Evolutionary conservation across 2,329 filamentous ascomycete species (phyloP).

Genomic region (Botrytis fabae): DNA sequence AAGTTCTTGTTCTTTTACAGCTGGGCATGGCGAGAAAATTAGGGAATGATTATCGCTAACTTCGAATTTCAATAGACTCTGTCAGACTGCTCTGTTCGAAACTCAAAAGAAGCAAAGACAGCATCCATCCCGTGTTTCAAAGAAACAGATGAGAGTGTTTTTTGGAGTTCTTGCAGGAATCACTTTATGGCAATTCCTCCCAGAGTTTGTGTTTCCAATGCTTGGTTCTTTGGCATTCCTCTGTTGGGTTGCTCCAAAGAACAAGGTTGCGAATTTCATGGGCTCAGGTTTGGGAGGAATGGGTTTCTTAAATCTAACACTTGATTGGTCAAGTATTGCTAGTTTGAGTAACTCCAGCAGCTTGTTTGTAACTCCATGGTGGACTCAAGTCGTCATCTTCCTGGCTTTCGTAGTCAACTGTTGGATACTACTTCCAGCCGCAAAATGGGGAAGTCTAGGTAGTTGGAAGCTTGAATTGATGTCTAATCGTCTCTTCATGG

Average conservation of each 20-base stretch:
- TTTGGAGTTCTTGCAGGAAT: slow-evolving; percentile 54
- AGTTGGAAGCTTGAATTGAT: slow-evolving; percentile 55
- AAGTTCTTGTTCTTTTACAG: slow-evolving; percentile 9
- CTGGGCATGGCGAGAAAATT: not conserved
- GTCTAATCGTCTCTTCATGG: slow-evolving; percentile 56
- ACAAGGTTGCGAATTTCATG: slow-evolving; percentile 59
- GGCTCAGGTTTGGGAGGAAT: slow-evolving; percentile 62
- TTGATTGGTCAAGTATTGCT: slow-evolving; percentile 63
- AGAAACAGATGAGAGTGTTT: slow-evolving; percentile 58
- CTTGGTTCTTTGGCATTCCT: slow-evolving; percentile 60
- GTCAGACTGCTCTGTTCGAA: slow-evolving; percentile 59
- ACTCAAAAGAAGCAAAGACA: slow-evolving; percentile 55
- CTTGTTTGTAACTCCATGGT: slow-evolving; percentile 58
- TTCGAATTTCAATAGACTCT: slow-evolving; percentile 38
- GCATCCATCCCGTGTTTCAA: slow-evolving; percentile 49
- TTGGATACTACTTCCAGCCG: slow-evolving; percentile 59
- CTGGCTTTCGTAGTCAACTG: slow-evolving; percentile 55
- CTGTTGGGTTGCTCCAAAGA: slow-evolving; percentile 63
- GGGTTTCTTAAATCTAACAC: slow-evolving; percentile 59
- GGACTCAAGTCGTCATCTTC: slow-evolving; percentile 58
- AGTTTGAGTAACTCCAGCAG: slow-evolving; percentile 46
- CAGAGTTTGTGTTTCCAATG: slow-evolving; percentile 61
- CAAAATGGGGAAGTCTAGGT: slow-evolving; percentile 58
- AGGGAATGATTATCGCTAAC: not conserved
- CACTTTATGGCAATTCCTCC: slow-evolving; percentile 62